A percentile compares a stretch with the other conserved stretches of the same genome.
These are phyloP conservation scores for Nemania serpens DNA, from an alignment of 2,329 filamentous ascomycete genomes.

Conservation along the genomic window DNA sequence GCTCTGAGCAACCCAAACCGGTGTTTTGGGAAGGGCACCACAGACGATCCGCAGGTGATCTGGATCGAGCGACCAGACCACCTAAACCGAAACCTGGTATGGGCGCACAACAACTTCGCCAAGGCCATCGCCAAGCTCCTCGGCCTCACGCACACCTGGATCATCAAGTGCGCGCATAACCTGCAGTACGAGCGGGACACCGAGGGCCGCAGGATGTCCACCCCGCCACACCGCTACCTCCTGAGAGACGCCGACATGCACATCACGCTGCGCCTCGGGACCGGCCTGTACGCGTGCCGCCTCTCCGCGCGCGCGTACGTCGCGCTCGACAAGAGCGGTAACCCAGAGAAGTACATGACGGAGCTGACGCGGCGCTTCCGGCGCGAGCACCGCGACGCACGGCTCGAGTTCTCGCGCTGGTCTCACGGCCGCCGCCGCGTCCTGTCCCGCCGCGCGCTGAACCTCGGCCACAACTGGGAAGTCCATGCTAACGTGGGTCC, in stretches of 20 bases:
- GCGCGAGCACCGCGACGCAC: neutral
- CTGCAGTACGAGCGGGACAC: conserved; percentile 9
- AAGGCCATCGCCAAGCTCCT: conserved; percentile 26
- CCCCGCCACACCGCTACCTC: neutral
- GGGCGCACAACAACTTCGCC: conserved; percentile 27
- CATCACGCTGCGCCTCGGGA: conserved; percentile 24
- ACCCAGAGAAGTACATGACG: conserved; percentile 18
- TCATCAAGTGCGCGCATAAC: conserved; percentile 10
- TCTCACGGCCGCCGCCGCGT: neutral
- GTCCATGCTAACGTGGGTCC: conserved; percentile 26
- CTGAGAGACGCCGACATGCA: conserved; percentile 21
- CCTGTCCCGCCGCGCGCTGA: conserved; percentile 1
- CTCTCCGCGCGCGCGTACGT: conserved; percentile 21
- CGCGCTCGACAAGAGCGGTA: conserved; percentile 2
- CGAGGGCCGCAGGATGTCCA: neutral
- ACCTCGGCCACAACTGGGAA: conserved; percentile 19
- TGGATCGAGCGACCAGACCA: conserved; percentile 8
- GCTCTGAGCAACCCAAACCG: conserved; percentile 21
- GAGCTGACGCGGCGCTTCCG: conserved; percentile 7
- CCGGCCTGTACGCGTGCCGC: conserved; percentile 16
- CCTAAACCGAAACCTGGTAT: conserved; percentile 9
- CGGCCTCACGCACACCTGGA: conserved; percentile 23
- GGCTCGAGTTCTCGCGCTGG: conserved; percentile 25
- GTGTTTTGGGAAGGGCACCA: conserved; percentile 16
- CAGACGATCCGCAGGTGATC: conserved; percentile 20